phyloP scores from a whole-genome alignment of 495 filamentous ascomycete species.

The Friedmanniomyces simplex region DNA sequence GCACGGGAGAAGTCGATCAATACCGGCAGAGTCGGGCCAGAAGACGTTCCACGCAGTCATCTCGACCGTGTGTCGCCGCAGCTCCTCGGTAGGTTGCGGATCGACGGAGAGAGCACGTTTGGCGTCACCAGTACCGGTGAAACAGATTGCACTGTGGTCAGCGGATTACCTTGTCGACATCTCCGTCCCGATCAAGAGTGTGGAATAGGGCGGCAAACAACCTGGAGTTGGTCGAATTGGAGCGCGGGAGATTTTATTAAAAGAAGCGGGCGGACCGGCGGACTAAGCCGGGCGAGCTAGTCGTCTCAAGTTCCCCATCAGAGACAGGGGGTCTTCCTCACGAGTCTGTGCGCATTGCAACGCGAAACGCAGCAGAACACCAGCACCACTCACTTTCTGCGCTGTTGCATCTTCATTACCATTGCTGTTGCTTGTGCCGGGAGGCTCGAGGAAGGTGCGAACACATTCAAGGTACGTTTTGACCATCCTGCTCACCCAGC shows the following conservation, averaged over 20 bases:
- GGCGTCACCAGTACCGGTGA: not conserved
- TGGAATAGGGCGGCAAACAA: not conserved
- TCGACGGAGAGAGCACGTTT: not conserved
- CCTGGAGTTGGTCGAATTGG: not conserved
- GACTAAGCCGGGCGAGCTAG: not conserved
- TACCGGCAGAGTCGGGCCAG: not conserved
- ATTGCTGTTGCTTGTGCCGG: not conserved
- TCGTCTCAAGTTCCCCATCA: not conserved
- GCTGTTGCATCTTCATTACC: not conserved
- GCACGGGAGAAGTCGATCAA: not conserved
- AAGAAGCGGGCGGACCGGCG: not conserved
- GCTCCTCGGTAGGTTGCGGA: not conserved
- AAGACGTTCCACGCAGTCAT: not conserved
- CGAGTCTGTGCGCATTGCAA: not conserved
- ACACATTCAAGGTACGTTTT: constrained; percentile 11
- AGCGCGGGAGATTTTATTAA: not conserved
- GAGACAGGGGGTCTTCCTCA: not conserved
- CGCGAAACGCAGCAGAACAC: constrained; percentile 1
- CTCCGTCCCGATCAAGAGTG: not conserved
- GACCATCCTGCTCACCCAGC: not conserved
- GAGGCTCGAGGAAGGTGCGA: constrained; percentile 1
- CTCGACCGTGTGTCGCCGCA: not conserved
- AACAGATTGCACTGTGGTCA: not conserved
- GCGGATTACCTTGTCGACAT: not conserved
- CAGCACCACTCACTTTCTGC: constrained; percentile 1